Evolutionary conservation across 768 basidiomycete genomes (phyloP).

Genomic region (Guyanaporus albipodus): DNA sequence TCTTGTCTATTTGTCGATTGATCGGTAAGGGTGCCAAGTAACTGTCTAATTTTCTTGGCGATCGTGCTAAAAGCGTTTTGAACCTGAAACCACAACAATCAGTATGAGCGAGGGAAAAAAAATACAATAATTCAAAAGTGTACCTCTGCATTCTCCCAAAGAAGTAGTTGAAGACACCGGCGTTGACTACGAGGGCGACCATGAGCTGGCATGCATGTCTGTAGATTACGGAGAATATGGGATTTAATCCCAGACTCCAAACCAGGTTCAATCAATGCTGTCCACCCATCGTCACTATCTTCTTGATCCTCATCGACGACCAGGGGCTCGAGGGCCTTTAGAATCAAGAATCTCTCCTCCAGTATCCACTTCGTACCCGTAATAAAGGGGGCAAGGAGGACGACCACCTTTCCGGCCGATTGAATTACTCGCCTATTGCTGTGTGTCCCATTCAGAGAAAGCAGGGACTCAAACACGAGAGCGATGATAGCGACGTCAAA

Average conservation of each 20-base stretch:
- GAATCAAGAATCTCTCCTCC: slow-evolving; percentile 60
- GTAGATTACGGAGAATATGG: slow-evolving; percentile 42
- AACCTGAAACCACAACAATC: slow-evolving; percentile 38
- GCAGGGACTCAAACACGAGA: slow-evolving; percentile 64
- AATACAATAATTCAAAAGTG: slow-evolving; percentile 25
- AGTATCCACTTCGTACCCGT: slow-evolving; percentile 46
- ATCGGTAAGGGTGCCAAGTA: slow-evolving; percentile 38
- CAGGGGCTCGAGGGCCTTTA: slow-evolving; percentile 65
- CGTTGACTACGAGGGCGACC: slow-evolving; percentile 11
- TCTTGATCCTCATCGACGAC: slow-evolving; percentile 39
- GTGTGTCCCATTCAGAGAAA: slow-evolving; percentile 61
- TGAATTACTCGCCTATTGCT: slow-evolving; percentile 61
- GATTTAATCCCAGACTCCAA: slow-evolving; percentile 59
- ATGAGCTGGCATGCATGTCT: slow-evolving; percentile 7
- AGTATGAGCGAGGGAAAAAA: not conserved
- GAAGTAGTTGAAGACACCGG: slow-evolving; percentile 47
- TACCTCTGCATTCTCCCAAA: slow-evolving; percentile 74
- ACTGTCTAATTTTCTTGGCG: slow-evolving; percentile 34
- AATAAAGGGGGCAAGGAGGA: slow-evolving; percentile 41
- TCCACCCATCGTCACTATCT: slow-evolving; percentile 32
- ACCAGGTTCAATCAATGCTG: slow-evolving; percentile 47
- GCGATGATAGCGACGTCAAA: slow-evolving; percentile 68
- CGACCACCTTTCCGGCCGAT: slow-evolving; percentile 51
- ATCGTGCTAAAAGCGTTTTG: slow-evolving; percentile 42
- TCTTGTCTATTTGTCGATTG: slow-evolving; percentile 17